Evolutionary conservation across 441 rosid genomes (phyloP).

Genomic region (Brassica hybrid): DNA sequence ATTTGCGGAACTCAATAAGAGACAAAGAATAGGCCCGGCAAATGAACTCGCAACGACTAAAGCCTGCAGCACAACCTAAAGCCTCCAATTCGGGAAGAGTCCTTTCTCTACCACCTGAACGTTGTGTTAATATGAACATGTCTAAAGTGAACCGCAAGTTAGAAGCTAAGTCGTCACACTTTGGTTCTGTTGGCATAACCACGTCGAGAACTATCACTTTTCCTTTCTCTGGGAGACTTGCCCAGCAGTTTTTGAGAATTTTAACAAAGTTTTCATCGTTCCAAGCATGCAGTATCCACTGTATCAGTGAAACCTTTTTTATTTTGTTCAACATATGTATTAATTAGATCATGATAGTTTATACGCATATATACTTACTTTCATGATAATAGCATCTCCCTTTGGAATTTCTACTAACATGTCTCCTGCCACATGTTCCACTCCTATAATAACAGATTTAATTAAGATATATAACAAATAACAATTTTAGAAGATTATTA

Average conservation of each 20-base stretch:
- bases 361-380: slow-evolving; percentile 13
- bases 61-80: slow-evolving; percentile 24
- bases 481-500: not conserved
- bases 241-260: slow-evolving; percentile 37
- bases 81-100: slow-evolving; percentile 26
- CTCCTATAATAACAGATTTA: slow-evolving; percentile 23
- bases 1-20: slow-evolving; percentile 46
- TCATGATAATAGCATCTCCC: slow-evolving; percentile 40
- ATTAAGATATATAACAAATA: not conserved
- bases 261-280: slow-evolving; percentile 37
- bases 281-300: slow-evolving; percentile 44
- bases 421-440: slow-evolving; percentile 37
- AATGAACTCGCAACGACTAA: slow-evolving; percentile 1
- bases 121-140: slow-evolving; percentile 34
- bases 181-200: slow-evolving; percentile 9
- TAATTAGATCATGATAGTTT: not conserved
- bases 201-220: slow-evolving; percentile 34
- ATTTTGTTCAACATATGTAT: not conserved
- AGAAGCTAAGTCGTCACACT: not conserved
- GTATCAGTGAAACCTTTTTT: not conserved
- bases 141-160: slow-evolving; percentile 8
- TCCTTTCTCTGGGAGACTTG: slow-evolving; percentile 21
- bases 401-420: slow-evolving; percentile 39
- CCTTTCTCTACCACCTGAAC: slow-evolving; percentile 39
- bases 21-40: too few relatives aligned